Base-by-base conservation (phyloP, 371 early-diverging fungal species). In the Mucor irregularis region DNA sequence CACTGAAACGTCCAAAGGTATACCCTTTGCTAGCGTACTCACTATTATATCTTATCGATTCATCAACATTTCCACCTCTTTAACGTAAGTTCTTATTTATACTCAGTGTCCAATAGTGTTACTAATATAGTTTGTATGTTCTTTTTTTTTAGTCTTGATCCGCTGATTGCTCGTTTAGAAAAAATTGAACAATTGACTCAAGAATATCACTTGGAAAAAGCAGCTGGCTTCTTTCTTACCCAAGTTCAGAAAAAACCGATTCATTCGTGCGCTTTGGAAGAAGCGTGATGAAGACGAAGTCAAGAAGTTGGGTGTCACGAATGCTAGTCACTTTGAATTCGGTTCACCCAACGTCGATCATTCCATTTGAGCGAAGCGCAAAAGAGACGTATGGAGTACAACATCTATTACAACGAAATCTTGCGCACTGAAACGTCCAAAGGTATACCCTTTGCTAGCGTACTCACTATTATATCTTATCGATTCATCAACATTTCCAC, bases 401-500 rank as follows among this genome's bases (percentile, higher is more conserved):
- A 84, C 14, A 26, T 84, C 5, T 66, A 68, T 21, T 80, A 71
- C 56, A 76, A 76, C 50, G 78, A 78, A 69, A 69, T 78, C 17
- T 7, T 71, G 25, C 58, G 58, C 47, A 53, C 75, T 16, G 73
- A 63, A 47, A 73, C 75, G 2, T 28, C 65, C 1, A 74, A 75
- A 45, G 84, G 84, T 0, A 73, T 84, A 22, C 74, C 84, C 2
- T 84, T 84, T 61, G 74, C 73, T n/a, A 68, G 71, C 33, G 79
- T 79, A 4, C 53, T 82, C 28, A 76, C 73, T 10, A 80, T 80
- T 40, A 56, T 84, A 31, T 73, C 84, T 1, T 78, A 71, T 50
- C 73, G 80, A 0, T 77, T 84, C 42, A 70, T 82, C 14, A 68
- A 81, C 55, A 68, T 70, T 6, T 71, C 81, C 17, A 66, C 79